These are phyloP conservation scores for Aureobasidium lini DNA, from an alignment of 2,329 filamentous ascomycete genomes.

Conservation along the genomic window DNA sequence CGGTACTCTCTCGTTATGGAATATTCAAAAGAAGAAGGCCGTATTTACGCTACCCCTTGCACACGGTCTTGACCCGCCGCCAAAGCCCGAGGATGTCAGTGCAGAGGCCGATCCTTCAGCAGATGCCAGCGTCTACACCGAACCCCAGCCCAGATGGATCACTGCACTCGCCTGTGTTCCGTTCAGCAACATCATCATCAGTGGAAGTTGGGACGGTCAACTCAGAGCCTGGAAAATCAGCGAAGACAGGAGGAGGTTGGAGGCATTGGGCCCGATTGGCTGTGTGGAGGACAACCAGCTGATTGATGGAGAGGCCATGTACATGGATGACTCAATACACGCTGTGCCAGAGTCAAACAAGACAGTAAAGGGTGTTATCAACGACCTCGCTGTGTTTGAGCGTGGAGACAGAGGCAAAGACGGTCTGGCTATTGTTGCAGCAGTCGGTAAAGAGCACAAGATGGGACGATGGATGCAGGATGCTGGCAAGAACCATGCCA, in stretches of 20 bases:
- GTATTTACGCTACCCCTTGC: constrained; percentile 71
- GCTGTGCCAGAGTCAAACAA: constrained; percentile 16
- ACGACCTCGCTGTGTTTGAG: constrained; percentile 82
- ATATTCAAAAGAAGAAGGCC: constrained; percentile 88
- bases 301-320: constrained; percentile 16
- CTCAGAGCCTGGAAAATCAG: constrained; percentile 79
- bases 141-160: constrained; percentile 65
- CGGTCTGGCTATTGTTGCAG: constrained; percentile 78
- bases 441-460: constrained; percentile 76
- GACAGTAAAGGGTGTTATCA: constrained; percentile 67
- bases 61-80: constrained; percentile 72
- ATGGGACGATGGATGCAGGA: constrained; percentile 72
- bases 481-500: constrained; percentile 69
- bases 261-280: constrained; percentile 62
- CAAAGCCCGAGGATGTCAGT: constrained; percentile 61
- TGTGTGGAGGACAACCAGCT: constrained; percentile 22
- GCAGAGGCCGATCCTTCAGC: constrained; percentile 55
- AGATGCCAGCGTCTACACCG: constrained; percentile 44
- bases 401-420: constrained; percentile 64
- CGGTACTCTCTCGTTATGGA: constrained; percentile 80
- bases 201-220: constrained; percentile 88
- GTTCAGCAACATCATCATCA: constrained; percentile 83
- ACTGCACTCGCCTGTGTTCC: constrained; percentile 81
- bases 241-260: constrained; percentile 72
- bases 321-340: constrained; percentile 2